Base-by-base conservation (phyloP, 805 yeast genomes). In the Yamadazyma ubonensis region DNA sequence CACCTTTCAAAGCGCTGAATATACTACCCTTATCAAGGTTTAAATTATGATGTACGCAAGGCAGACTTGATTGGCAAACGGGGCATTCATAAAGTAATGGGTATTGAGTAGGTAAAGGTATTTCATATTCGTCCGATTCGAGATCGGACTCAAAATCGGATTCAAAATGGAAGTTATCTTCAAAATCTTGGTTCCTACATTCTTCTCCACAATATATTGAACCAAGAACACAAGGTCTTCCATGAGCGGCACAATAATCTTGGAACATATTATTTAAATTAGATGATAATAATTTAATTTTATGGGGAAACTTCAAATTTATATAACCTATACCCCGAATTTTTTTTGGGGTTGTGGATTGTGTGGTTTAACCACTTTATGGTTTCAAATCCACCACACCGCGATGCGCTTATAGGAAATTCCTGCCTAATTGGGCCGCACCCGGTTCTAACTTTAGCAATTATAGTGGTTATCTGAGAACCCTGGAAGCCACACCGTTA, bases 121-220 rank as follows among this genome's bases (percentile, higher is more conserved):
- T 4, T 17, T 28, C 16, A 12, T 22, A 10, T 4, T 29, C 29
- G 28, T 36, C 32, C 23, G 38, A 38, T 14, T 29, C 43, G 33
- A 17, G 14, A 14, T 36, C 39, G 17, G 38, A 35, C 25, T 33
- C 31, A 36, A 33, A 20, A 14, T 33, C 36, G 14, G 29, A 25
- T 10, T 36, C 39, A 28, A 36, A 29, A 15, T 21, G 39, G 23
- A 36, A 36, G 26, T 36, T 36, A 15, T 36, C 39, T 29, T 37
- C 28, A 7, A 46, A 38, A 30, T 53, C 58, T 37, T 45, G 47
- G 8, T 46, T 41, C 30, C 48, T 43, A 28, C 56, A 52, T 21
- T 47, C 52, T 26, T 49, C 54, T 29, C 50, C 34, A 36, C 58
- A 53, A 45, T 53, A 52, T 21, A 52, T 41, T 15, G 54, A 51